These are phyloP conservation scores for Penicillium maclennaniae DNA, from an alignment of 495 filamentous ascomycete genomes.

Conservation along the genomic window DNA sequence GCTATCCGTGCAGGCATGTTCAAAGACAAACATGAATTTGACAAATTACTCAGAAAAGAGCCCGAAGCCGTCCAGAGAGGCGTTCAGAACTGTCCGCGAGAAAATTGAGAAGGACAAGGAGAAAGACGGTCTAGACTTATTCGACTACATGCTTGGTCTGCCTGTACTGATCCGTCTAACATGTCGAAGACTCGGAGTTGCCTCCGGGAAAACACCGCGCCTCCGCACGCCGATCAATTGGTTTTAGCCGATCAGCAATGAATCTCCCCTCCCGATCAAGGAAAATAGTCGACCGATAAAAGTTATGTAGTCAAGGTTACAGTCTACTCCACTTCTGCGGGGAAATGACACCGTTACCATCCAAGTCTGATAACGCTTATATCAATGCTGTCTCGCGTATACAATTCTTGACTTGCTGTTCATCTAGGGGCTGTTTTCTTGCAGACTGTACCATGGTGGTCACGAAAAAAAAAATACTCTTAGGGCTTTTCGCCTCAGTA, in stretches of 20 bases:
- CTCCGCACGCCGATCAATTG: constrained; percentile 11
- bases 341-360: constrained; percentile 14
- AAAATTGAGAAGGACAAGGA: too few species aligned
- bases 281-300: constrained; percentile 12
- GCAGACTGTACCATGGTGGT: not conserved
- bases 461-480: not conserved
- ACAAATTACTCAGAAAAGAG: too few species aligned
- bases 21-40: too few species aligned
- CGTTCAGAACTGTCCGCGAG: too few species aligned
- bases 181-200: not conserved
- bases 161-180: too few species aligned
- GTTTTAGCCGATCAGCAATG: constrained; percentile 5
- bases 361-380: not conserved
- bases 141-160: too few species aligned
- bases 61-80: too few species aligned
- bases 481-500: not conserved
- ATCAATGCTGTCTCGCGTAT: not conserved
- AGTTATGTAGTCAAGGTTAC: not conserved
- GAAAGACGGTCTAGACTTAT: too few species aligned
- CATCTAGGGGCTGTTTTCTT: too few species aligned
- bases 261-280: constrained; percentile 1
- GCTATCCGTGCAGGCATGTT: too few species aligned
- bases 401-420: not conserved
- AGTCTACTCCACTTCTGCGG: constrained; percentile 7
- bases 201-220: constrained; percentile 9